These are phyloP conservation scores for Hypoxylon sp. DNA, from an alignment of 2,329 filamentous ascomycete genomes.

Conservation along the genomic window DNA sequence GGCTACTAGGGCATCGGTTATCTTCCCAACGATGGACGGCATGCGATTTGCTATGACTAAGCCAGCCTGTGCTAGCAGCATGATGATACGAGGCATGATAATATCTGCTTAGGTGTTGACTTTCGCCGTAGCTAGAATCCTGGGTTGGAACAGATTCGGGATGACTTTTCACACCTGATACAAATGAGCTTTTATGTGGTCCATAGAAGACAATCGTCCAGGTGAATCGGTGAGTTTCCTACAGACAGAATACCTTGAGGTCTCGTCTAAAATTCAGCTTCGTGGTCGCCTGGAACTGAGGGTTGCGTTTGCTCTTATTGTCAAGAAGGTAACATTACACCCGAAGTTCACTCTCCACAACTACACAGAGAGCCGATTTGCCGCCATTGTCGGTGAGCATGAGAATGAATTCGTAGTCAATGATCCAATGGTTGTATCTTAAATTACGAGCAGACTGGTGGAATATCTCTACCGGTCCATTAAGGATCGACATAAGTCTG, in stretches of 20 bases:
- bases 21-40: conserved; percentile 26
- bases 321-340: conserved; percentile 8
- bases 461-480: conserved; percentile 24
- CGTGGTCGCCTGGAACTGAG: neutral
- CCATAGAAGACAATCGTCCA: neutral
- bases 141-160: neutral
- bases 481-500: conserved; percentile 23
- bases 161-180: neutral
- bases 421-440: neutral
- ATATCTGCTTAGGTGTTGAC: neutral
- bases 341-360: neutral
- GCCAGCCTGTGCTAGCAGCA: conserved; percentile 41
- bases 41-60: conserved; percentile 37
- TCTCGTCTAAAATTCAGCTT: neutral
- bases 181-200: neutral
- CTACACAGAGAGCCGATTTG: conserved; percentile 1
- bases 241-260: neutral
- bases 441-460: conserved; percentile 22
- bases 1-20: conserved; percentile 34
- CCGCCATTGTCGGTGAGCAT: conserved; percentile 15
- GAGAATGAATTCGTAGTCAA: conserved; percentile 19
- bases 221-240: neutral
- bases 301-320: conserved; percentile 12
- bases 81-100: conserved; percentile 39
- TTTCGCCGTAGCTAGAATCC: neutral